Percentiles rank a stretch among this genome's conserved stretches.
These are phyloP conservation scores for Capronia epimyces DNA, from an alignment of 2,329 filamentous ascomycete species.

Conservation along the genomic window DNA sequence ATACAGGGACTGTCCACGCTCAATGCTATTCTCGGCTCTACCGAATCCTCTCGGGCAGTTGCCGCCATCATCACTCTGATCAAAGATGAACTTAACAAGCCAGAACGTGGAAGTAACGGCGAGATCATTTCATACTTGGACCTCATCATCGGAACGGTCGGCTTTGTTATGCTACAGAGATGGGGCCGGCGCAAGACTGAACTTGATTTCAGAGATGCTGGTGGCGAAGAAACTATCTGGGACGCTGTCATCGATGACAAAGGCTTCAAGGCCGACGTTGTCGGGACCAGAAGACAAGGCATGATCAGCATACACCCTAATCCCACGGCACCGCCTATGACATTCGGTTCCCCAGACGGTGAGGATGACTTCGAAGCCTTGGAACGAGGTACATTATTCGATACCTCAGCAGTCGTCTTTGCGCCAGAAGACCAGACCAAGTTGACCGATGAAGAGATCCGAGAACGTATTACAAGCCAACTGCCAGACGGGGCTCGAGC, in stretches of 20 bases:
- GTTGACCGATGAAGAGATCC: conserved; percentile 43
- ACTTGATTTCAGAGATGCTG: conserved; percentile 36
- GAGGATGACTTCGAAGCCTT: conserved; percentile 40
- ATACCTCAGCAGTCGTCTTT: conserved; percentile 26
- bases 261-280: conserved; percentile 43
- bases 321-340: conserved; percentile 51
- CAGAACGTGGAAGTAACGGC: conserved; percentile 32
- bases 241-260: conserved; percentile 46
- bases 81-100: conserved; percentile 40
- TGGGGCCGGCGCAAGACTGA: conserved; percentile 45
- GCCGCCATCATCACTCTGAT: conserved; percentile 46
- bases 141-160: conserved; percentile 41
- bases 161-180: conserved; percentile 44
- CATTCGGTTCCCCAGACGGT: conserved; percentile 38
- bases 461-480: conserved; percentile 45
- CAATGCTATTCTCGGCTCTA: conserved; percentile 45
- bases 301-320: conserved; percentile 32
- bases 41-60: conserved; percentile 45
- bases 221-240: conserved; percentile 41
- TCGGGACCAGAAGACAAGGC: conserved; percentile 35
- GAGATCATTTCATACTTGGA: conserved; percentile 42
- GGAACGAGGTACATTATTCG: conserved; percentile 34
- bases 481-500: conserved; percentile 40
- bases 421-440: conserved; percentile 36
- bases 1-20: conserved; percentile 43